Conservation (phyloP, 2,329 filamentous ascomycete genomes). For the Aspergillus latus region DNA sequence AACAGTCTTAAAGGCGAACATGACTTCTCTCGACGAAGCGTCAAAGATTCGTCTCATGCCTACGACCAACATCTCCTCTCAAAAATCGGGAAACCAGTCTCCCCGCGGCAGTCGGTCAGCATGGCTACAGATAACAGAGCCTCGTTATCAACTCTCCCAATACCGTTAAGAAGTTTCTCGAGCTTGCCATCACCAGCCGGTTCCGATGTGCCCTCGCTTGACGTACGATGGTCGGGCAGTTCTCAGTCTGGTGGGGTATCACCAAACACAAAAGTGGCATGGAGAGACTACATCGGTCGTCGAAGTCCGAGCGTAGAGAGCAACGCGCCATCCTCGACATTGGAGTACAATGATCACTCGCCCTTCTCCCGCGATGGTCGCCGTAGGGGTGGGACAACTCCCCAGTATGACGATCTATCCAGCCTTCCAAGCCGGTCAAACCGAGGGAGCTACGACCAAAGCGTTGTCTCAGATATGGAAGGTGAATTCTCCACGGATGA, state of each 20-base stretch:
- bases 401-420: slow-evolving; percentile 51
- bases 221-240: slow-evolving; percentile 41
- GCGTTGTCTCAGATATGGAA: slow-evolving; percentile 53
- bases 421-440: slow-evolving; percentile 54
- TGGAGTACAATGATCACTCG: slow-evolving; percentile 44
- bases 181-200: slow-evolving; percentile 35
- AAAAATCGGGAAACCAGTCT: slow-evolving; percentile 61
- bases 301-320: slow-evolving; percentile 48
- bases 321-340: slow-evolving; percentile 37
- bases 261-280: slow-evolving; percentile 40
- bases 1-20: slow-evolving; percentile 59
- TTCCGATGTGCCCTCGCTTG: slow-evolving; percentile 34
- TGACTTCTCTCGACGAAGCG: slow-evolving; percentile 57
- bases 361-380: slow-evolving; percentile 37
- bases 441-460: slow-evolving; percentile 63
- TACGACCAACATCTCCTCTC: slow-evolving; percentile 64
- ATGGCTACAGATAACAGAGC: slow-evolving; percentile 33
- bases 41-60: slow-evolving; percentile 59
- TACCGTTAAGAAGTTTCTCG: slow-evolving; percentile 33
- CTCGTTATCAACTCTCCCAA: slow-evolving; percentile 34
- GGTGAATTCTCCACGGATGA: slow-evolving; percentile 44
- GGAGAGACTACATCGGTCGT: slow-evolving; percentile 44
- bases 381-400: slow-evolving; percentile 51
- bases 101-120: slow-evolving; percentile 46
- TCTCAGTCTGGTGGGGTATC: slow-evolving; percentile 44